Evolutionary conservation across 1,284 basidiomycete genomes (phyloP).

Genomic region (Afroboletus lepidellus): DNA sequence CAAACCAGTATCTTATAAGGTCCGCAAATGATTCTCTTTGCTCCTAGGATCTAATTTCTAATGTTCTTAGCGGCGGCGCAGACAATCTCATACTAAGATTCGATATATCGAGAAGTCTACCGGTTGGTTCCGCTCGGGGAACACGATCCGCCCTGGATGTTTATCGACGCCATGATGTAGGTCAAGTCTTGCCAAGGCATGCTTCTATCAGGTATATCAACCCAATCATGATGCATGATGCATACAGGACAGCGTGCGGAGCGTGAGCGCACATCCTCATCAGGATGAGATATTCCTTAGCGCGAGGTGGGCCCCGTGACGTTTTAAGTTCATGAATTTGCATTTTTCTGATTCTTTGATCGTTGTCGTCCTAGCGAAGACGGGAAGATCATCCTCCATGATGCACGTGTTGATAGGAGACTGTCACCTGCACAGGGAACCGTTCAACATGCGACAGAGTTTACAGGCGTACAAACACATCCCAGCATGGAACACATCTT

Average conservation of each 20-base stretch:
- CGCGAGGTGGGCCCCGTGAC: constrained; percentile 47
- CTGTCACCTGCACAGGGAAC: constrained; percentile 44
- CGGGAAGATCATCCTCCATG: constrained; percentile 61
- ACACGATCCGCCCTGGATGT: constrained; percentile 17
- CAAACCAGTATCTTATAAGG: constrained; percentile 62
- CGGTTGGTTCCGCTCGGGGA: constrained; percentile 9
- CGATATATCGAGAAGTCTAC: constrained; percentile 39
- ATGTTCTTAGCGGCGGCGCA: constrained; percentile 55
- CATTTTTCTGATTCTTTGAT: constrained; percentile 21
- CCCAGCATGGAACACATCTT: constrained; percentile 66
- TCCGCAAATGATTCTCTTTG: constrained; percentile 36
- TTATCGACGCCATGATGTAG: constrained; percentile 35
- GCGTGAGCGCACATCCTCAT: constrained; percentile 57
- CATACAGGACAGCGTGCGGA: constrained; percentile 59
- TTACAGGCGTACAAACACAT: constrained; percentile 63
- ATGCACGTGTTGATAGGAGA: constrained; percentile 41
- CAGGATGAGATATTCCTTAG: constrained; percentile 67
- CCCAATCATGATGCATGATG: constrained; percentile 9
- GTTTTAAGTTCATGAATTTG: constrained; percentile 30
- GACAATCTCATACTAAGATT: constrained; percentile 57
- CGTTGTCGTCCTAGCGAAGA: constrained; percentile 51
- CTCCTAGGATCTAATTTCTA: not conserved
- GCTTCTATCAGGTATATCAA: constrained; percentile 15
- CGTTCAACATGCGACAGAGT: constrained; percentile 51
- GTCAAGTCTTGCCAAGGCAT: constrained; percentile 8